Percentiles rank a stretch among this genome's conserved stretches.
phyloP scores from a whole-genome alignment of 1,139 yeast genomes.

The Kodamaea derodonti region DNA sequence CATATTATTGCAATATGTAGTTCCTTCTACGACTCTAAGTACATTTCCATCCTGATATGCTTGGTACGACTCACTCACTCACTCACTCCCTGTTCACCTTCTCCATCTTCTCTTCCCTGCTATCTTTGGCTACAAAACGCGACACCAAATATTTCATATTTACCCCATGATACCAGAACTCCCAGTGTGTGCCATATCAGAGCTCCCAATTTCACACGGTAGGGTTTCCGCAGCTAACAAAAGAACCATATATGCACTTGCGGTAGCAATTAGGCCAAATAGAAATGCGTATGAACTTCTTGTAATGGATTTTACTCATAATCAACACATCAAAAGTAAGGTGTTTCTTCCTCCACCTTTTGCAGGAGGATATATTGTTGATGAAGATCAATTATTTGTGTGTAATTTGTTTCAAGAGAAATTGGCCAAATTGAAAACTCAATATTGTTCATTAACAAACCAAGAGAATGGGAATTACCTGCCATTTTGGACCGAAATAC shows the following conservation, averaged over 20 bases:
- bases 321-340: background rate
- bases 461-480: background rate
- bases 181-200: no score
- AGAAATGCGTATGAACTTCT: background rate
- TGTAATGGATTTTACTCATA: background rate
- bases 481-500: background rate
- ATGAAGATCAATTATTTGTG: background rate
- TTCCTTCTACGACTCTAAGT: no score
- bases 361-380: background rate
- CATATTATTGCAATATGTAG: no score
- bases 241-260: background rate
- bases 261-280: background rate
- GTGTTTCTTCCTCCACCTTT: background rate
- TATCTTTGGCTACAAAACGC: no score
- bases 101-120: no score
- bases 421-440: background rate
- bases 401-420: background rate
- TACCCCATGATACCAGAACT: no score
- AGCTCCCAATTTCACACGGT: no score
- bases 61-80: no score
- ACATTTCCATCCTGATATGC: no score
- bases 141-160: no score
- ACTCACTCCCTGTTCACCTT: no score
- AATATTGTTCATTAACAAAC: background rate
- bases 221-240: no score